Base-by-base conservation (phyloP, 495 filamentous ascomycete species). In the Glonium stellatum region DNA sequence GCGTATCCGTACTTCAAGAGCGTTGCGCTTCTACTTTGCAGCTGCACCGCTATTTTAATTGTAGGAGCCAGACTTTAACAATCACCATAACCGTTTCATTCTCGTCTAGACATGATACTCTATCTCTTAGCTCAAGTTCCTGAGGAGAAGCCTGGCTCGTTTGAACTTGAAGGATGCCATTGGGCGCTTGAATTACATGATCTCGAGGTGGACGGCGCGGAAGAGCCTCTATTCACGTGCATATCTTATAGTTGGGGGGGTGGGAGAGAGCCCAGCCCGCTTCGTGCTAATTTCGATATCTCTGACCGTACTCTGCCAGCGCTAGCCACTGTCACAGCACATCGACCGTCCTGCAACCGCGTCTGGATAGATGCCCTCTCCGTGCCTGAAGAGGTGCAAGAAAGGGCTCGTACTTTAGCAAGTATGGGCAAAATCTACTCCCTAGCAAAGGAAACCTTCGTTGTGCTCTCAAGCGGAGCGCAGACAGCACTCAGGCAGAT, bases 381-480 rank as follows among this genome's bases (percentile, higher is more conserved):
- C 54, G 55, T 68, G 1, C 65, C 65, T 6, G n/a, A 49, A 23
- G 54, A 22, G 9, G 35, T 27, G 42, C 42, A 13, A 6, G 41
- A 58, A 35, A 5, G 55, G 21, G 6, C 18, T 8, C 34, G 37
- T 3, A 67, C 60, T 1, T 48, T 68, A 12, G 66, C 41, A 44
- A 66, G 63, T 50, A 68, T 68, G 66, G 66, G 66, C 18, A 67
- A 57, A 19, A 68, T 68, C 8, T 68, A 63, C 56, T 19, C 54
- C 5, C 37, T 50, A 23, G 66, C 66, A 13, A 18, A 53, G 12
- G 55, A 63, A 51, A 64, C 67, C 53, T 15, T 59, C 12, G 51
- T 57, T 22, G 64, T 63, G 8, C 66, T 68, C 21, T 54, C 54
- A 9, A 19, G 25, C 4, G 53, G 37, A 18, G 12, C 25, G 8